Base-by-base conservation (phyloP, 2,329 filamentous ascomycete genomes). In the Trichoderma sp. region DNA sequence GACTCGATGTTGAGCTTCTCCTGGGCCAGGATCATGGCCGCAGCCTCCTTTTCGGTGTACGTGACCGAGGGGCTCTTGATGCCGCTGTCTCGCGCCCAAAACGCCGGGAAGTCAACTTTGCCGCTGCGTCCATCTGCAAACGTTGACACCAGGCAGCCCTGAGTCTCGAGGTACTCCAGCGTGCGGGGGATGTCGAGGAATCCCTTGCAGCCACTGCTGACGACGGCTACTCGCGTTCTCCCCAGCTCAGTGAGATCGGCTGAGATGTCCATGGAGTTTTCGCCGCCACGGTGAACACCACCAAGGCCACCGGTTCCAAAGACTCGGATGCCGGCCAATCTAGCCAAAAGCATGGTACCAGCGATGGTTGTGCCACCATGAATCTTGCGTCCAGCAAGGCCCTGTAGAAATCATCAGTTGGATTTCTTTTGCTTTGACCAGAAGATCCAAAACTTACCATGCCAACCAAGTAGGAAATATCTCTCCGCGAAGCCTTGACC, bases 241-340 rank as follows among this genome's bases (percentile, higher is more conserved):
- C 96, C 94, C 62, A 99, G 87, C 83, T 98, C 96, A 4, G 93
- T 97, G 71, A 99, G 85, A 80, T 99, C 96, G 52, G 96, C 95
- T 71, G 95, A 98, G 71, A 99, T 88, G 78, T 99, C 96, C 89
- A 98, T 91, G 8, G 91, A 92, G 73, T 86, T 86, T 78, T 97
- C 91, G 59, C 90, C 96, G 66, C 93, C 94, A 56, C 94, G 89
- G 79, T 99, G 96, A 29, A 99, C 96, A 70, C 96, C 96, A 68
- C 96, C 95, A 5, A 99, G 88, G 14, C 96, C 96, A 57, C 96
- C 96, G 6, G 96, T 99, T 31, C 94, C 96, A 80, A 99, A 97
- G 61, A 99, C 88, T 72, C 90, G 91, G 77, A 99, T 97, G 11
- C 94, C 94, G 33, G 94, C 95, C 70, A 94, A 83, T 72, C 92